Evolutionary conservation across 2,329 filamentous ascomycete species (phyloP), one percentile per base, ranked within the genome.

Genomic region (Phialophora chinensis): DNA sequence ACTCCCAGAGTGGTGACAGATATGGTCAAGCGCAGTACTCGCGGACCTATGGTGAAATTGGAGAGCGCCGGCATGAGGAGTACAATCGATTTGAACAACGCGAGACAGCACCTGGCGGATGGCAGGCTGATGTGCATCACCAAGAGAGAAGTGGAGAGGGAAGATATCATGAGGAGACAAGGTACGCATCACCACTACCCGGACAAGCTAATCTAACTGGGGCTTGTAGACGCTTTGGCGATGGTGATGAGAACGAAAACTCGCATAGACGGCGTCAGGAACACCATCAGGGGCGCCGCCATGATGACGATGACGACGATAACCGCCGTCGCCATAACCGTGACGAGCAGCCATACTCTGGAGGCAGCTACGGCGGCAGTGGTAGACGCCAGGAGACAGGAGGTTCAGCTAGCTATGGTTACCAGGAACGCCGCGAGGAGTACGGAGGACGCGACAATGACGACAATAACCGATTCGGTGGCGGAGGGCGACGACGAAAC

Each of bases 21-120:
- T 73, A 78, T 71, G 4, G 79, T 76, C 68, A 85, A 83, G 71
- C 82, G 82, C 25, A 80, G 74, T 27, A 78, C 74, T 67, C 69
- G 23, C 63, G 66, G 4, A 72, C 72, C 31, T 67, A 68, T 12
- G 68, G 65, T 14, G 52, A 42, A 23, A 64, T 70, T 42, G 56
- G 69, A 47, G 53, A 67, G n/a, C 58, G 52, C 10, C 61, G 59
- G 14, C 60, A 53, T 29, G 72, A 72, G 23, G 62, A 70, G 38
- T 71, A 71, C 38, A 66, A 60, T n/a, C 67, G 70, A 11, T 73
- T 70, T 52, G 70, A 71, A 35, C 71, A 73, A 62, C 57, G 52
- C 33, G 35, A 63, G 57, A 57, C 62, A 23, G 61, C 55, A 20
- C 35, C 50, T 25, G 68, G 66, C 14, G 55, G 66, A 17, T 67